Base-by-base conservation (phyloP, 2,329 filamentous ascomycete species). In the Fusarium buharicum region DNA sequence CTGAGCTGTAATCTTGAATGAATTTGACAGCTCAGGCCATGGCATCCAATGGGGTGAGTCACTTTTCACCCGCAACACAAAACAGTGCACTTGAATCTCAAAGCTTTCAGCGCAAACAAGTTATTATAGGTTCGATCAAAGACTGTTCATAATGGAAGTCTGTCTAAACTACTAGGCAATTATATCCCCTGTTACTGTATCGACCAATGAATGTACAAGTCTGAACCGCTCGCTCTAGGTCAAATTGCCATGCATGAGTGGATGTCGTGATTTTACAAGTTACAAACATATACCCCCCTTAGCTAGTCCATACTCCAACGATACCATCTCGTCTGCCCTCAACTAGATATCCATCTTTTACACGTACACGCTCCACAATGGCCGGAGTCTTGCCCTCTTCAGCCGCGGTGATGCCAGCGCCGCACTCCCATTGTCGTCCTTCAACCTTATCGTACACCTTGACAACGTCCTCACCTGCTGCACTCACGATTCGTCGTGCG, bases 371-470 rank as follows among this genome's bases (percentile, higher is more conserved):
- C 77, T 98, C 93, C 17, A 99, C 89, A 53, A 89, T 82, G 13
- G 88, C 84, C 7, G 88, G 84, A 52, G 80, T 82, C 67, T 86
- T 87, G 12, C 84, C 86, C 53, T 87, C 84, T 48, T 90, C 87
- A 17, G 87, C 86, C 56, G 88, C 88, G 4, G 82, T 84, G 43
- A 90, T 86, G 31, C 93, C 94, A 3, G 92, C 89, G 49, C 95
- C 95, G 76, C 93, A 97, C 75, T 97, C 92, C 95, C 95, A 99
- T 76, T 98, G 95, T 59, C 92, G 83, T 36, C 93, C 93, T 74
- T 99, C 95, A 4, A 92, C 89, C 83, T 98, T 98, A 79, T 99
- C 95, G 79, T 98, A 99, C 57, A 99, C 90, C 79, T 99, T 99
- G 69, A 95, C 93, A 20, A 98, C 92, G 71, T 93, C 89, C 76